Evolutionary conservation across 805 yeast species (phyloP).

Genomic region (Schizosaccharomyces lindneri): DNA sequence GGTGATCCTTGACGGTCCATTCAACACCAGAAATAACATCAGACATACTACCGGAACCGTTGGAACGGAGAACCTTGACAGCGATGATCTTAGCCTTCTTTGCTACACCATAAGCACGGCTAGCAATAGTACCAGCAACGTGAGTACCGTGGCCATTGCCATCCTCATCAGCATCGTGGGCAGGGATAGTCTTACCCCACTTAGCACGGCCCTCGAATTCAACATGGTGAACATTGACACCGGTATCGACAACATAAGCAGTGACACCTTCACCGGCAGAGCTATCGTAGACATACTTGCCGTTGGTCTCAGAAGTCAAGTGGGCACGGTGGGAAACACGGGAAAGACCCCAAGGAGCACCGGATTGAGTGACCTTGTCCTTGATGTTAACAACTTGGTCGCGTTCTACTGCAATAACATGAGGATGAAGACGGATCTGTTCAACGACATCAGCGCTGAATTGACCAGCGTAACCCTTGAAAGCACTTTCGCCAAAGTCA

Average conservation of each 20-base stretch:
- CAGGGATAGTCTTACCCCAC: conserved; percentile 36
- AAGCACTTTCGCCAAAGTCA: conserved; percentile 4
- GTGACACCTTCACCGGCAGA: conserved; percentile 38
- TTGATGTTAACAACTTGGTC: conserved; percentile 26
- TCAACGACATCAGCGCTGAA: conserved; percentile 56
- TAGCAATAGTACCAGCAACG: conserved; percentile 42
- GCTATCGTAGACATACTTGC: conserved; percentile 33
- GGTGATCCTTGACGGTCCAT: conserved; percentile 24
- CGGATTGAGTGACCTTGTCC: conserved; percentile 17
- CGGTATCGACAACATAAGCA: conserved; percentile 32
- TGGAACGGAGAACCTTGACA: conserved; percentile 33
- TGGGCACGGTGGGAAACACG: conserved; percentile 41
- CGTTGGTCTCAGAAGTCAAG: conserved; percentile 30
- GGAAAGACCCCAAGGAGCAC: conserved; percentile 56
- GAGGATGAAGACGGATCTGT: conserved; percentile 33
- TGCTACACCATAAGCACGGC: conserved; percentile 33
- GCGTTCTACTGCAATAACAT: conserved; percentile 35
- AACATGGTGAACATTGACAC: conserved; percentile 26
- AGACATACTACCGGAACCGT: conserved; percentile 35
- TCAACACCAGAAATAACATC: conserved; percentile 41
- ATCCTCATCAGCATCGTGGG: conserved; percentile 21
- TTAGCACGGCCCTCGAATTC: conserved; percentile 37
- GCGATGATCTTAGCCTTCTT: conserved; percentile 34
- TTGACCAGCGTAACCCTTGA: conserved; percentile 67
- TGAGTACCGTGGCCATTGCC: conserved; percentile 46